Base-by-base conservation (phyloP, 2,329 filamentous ascomycete species). In the Trichophyton equinum region DNA sequence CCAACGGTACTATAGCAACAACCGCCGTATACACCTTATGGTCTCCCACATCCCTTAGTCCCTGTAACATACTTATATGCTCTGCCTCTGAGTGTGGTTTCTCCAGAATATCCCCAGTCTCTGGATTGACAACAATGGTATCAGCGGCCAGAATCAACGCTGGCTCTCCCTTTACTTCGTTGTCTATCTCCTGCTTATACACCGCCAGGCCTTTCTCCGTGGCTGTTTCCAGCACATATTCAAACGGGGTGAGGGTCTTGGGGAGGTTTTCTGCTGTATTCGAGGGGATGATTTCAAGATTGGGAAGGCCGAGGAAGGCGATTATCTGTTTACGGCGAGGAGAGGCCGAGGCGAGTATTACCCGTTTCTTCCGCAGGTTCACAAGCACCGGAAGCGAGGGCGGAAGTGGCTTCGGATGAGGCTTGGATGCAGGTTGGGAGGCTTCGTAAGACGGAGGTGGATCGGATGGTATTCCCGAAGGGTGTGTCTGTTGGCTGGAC, bases 201-300 rank as follows among this genome's bases (percentile, higher is more conserved):
- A 97, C 88, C 53, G 87, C 82, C 49, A 90, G 81, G 58, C 86
- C 88, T 75, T 99, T 99, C 67, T 87, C 83, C 22, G 84, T 83
- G 2, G 92, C 92, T 1, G 94, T 99, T 61, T 86, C 84, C 13
- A 91, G 80, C 20, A 96, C 94, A 77, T 99, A 99, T 76, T 95
- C 91, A 72, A 89, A 88, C 0, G 94, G 89, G 0, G 85, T 84
- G 62, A 92, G 82, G 6, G 77, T 73, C 73, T 97, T 96, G 68
- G 89, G 82, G 60, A 96, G 82, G 76, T 97, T 82, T 77, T 99
- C 94, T 59, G 89, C 86, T 65, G 89, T 85, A 60, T 82, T 85
- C 47, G 90, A 96, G 15, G 94, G 90, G 63, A 86, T 81, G 69
- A 96, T 83, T 75, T 97, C 91, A 70, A 96, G 75, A 70, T 91